Conservation (phyloP, 805 yeast species). For the Saturnispora gosingensis region DNA sequence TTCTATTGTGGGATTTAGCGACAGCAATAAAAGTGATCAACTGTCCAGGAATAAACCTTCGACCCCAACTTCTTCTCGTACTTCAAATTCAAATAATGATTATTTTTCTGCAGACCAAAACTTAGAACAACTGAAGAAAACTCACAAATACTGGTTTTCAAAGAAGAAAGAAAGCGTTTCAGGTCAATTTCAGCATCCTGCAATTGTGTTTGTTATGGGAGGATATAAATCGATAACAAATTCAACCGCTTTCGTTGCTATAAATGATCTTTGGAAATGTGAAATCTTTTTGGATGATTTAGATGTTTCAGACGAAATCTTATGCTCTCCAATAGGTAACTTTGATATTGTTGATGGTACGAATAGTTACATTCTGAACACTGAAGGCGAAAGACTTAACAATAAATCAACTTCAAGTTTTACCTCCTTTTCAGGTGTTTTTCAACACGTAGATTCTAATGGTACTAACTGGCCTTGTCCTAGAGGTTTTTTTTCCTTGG, state of each 20-base stretch:
- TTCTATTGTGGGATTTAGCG: not conserved
- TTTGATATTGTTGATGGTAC: constrained; percentile 18
- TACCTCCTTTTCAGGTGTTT: constrained; percentile 19
- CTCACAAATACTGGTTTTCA: not conserved
- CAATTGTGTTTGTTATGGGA: constrained; percentile 37
- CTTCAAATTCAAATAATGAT: not conserved
- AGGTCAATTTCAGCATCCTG: constrained; percentile 17
- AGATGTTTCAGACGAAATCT: constrained; percentile 23
- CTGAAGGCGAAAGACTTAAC: constrained; percentile 12
- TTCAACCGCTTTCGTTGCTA: constrained; percentile 22
- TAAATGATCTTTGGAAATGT: constrained; percentile 28
- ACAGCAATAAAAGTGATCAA: not conserved
- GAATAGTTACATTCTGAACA: constrained; percentile 15
- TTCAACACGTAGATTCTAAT: constrained; percentile 12
- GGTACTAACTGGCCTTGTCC: constrained; percentile 25
- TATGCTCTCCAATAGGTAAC: constrained; percentile 26
- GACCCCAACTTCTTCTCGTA: not conserved
- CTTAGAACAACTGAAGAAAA: not conserved
- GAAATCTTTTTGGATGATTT: constrained; percentile 28
- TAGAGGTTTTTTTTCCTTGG: constrained; percentile 22
- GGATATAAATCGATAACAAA: constrained; percentile 34
- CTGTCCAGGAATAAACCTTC: not conserved
- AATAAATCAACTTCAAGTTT: constrained; percentile 2
- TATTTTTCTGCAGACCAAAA: not conserved
- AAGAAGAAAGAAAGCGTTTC: not conserved